Conservation (phyloP, 78 protist genomes). For the Dictyostelium purpureum region DNA sequence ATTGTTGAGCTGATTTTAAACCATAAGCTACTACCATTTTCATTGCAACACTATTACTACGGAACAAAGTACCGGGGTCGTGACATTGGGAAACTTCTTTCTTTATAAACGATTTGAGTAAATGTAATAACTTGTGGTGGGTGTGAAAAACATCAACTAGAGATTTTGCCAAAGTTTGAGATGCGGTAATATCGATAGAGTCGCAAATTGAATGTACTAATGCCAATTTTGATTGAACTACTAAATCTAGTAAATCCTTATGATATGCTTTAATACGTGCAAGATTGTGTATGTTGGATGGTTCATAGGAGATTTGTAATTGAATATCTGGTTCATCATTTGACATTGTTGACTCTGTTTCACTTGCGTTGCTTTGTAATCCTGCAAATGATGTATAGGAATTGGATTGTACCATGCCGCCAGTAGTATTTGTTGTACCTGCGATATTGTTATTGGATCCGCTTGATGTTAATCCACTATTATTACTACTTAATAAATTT, state of each 20-base stretch:
- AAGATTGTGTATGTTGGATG: slow-evolving; percentile 24
- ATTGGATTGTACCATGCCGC: background rate
- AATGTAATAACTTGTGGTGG: slow-evolving; percentile 50
- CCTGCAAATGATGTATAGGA: slow-evolving; percentile 11
- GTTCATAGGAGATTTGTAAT: slow-evolving; percentile 50
- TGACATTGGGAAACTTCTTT: slow-evolving; percentile 64
- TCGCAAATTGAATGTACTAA: slow-evolving; percentile 62
- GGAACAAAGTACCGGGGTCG: slow-evolving; percentile 67
- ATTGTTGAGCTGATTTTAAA: slow-evolving; percentile 62
- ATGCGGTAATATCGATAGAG: slow-evolving; percentile 46
- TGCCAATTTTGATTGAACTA: slow-evolving; percentile 27
- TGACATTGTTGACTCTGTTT: slow-evolving; percentile 17
- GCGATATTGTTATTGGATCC: background rate
- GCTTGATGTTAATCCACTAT: background rate
- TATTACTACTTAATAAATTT: background rate
- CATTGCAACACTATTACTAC: slow-evolving; percentile 64
- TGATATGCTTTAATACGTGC: slow-evolving; percentile 28
- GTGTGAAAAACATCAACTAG: slow-evolving; percentile 54
- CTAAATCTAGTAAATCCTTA: slow-evolving; percentile 32
- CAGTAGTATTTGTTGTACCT: background rate
- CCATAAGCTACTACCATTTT: slow-evolving; percentile 78
- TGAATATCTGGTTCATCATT: slow-evolving; percentile 57
- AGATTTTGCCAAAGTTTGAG: slow-evolving; percentile 33
- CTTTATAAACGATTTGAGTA: slow-evolving; percentile 48
- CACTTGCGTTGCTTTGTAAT: background rate